These are phyloP conservation scores for Fusarium sororula DNA, from an alignment of 2,329 filamentous ascomycete species.

Conservation along the genomic window DNA sequence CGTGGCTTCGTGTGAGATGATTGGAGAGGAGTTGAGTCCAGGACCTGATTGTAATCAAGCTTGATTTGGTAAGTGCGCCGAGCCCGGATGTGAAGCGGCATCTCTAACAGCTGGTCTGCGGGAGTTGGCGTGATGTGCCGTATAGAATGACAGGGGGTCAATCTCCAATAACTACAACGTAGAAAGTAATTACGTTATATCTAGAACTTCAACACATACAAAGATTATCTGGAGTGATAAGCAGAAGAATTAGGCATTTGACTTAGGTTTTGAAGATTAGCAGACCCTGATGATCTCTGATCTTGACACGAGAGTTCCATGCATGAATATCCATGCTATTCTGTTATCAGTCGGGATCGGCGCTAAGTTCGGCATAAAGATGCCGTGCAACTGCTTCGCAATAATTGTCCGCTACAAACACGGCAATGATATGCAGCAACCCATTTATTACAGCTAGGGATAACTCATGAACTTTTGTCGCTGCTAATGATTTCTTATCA, in stretches of 20 bases:
- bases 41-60: not conserved
- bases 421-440: not conserved
- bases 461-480: conserved; percentile 2
- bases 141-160: not conserved
- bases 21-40: not conserved
- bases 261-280: not conserved
- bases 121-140: not conserved
- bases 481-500: not conserved
- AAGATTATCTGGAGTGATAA: accelerated
- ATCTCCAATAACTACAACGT: accelerated
- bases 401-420: not conserved
- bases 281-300: not conserved
- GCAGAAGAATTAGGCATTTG: not conserved
- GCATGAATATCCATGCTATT: not conserved
- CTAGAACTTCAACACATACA: accelerated
- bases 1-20: not conserved
- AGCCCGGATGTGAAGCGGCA: not conserved
- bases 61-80: not conserved
- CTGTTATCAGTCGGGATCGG: not conserved
- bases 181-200: not conserved
- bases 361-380: conserved; percentile 1
- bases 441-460: not conserved
- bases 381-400: not conserved
- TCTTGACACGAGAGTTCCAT: not conserved
- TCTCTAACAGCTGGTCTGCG: not conserved